These are phyloP conservation scores for Bipolaris gigantea DNA, from an alignment of 2,329 filamentous ascomycete species.

Conservation along the genomic window DNA sequence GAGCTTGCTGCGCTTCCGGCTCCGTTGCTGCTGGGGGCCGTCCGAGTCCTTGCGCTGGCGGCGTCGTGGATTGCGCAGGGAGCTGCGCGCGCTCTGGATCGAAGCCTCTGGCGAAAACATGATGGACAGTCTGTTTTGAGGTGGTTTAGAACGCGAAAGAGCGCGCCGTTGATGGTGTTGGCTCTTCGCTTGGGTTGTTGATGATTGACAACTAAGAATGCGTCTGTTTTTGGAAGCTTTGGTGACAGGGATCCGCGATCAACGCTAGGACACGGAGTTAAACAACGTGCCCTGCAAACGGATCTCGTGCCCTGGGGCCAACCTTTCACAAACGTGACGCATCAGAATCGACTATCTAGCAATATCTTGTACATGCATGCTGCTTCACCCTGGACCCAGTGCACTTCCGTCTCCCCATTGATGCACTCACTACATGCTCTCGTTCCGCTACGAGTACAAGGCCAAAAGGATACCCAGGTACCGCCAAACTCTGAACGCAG, in stretches of 20 bases:
- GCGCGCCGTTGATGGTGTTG: conserved; percentile 31
- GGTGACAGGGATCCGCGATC: conserved; percentile 14
- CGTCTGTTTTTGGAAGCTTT: conserved; percentile 21
- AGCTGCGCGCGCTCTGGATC: conserved; percentile 42
- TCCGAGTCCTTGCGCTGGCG: conserved; percentile 52
- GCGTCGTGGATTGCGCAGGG: conserved; percentile 50
- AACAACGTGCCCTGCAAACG: neutral
- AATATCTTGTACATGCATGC: neutral
- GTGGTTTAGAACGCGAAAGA: conserved; percentile 32
- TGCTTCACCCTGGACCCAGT: neutral
- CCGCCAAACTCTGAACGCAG: neutral
- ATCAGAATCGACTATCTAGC: neutral
- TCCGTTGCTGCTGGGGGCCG: conserved; percentile 46
- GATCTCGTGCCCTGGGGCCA: neutral
- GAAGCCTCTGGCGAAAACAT: conserved; percentile 48
- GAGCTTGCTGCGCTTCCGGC: conserved; percentile 53
- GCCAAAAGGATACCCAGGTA: neutral
- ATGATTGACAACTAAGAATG: conserved; percentile 24
- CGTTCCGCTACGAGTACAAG: neutral
- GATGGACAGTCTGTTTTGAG: conserved; percentile 13
- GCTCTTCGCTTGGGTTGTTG: conserved; percentile 20
- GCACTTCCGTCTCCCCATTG: neutral
- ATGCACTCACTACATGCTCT: neutral
- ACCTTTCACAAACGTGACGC: neutral
- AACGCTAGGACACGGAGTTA: conserved; percentile 16